These are phyloP conservation scores for Nicotiana paniculata DNA, from an alignment of 257 asterid genomes.

Conservation along the genomic window DNA sequence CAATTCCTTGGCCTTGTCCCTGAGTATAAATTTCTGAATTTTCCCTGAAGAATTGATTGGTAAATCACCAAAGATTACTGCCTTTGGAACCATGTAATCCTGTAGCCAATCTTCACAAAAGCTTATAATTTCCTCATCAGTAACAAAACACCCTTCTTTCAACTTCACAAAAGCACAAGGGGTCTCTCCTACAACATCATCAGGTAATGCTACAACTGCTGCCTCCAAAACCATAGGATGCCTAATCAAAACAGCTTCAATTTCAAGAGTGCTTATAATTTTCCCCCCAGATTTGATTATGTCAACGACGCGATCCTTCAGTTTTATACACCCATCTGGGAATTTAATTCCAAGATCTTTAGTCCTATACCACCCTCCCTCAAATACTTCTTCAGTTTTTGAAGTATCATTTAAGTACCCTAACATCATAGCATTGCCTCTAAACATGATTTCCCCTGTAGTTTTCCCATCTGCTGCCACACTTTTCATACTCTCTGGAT, in stretches of 20 bases:
- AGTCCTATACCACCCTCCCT: conserved; percentile 71
- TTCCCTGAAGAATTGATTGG: conserved; percentile 64
- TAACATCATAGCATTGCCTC: conserved; percentile 56
- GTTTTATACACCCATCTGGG: conserved; percentile 38
- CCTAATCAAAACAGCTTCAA: conserved; percentile 36
- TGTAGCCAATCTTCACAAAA: conserved; percentile 44
- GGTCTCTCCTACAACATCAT: conserved; percentile 56
- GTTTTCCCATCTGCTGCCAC: conserved; percentile 54
- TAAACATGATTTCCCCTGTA: conserved; percentile 61
- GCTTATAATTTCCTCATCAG: conserved; percentile 35
- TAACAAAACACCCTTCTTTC: conserved; percentile 32
- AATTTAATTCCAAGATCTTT: conserved; percentile 59
- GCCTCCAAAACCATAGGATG: conserved; percentile 59
- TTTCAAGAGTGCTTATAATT: conserved; percentile 49
- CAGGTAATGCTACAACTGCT: conserved; percentile 65
- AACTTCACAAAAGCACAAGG: conserved; percentile 72
- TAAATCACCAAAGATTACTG: conserved; percentile 52
- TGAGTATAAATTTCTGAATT: conserved; percentile 54
- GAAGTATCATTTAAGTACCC: conserved; percentile 47
- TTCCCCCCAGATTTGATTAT: conserved; percentile 43
- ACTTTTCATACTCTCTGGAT: conserved; percentile 48
- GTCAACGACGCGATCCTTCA: conserved; percentile 56
- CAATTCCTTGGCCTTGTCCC: conserved; percentile 31
- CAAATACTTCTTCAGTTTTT: conserved; percentile 46
- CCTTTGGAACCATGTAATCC: conserved; percentile 48